Percentiles rank a stretch among this genome's conserved stretches.
Evolutionary conservation across 345 rosid genomes (phyloP).

Genomic region (Eucalyptus victrix): DNA sequence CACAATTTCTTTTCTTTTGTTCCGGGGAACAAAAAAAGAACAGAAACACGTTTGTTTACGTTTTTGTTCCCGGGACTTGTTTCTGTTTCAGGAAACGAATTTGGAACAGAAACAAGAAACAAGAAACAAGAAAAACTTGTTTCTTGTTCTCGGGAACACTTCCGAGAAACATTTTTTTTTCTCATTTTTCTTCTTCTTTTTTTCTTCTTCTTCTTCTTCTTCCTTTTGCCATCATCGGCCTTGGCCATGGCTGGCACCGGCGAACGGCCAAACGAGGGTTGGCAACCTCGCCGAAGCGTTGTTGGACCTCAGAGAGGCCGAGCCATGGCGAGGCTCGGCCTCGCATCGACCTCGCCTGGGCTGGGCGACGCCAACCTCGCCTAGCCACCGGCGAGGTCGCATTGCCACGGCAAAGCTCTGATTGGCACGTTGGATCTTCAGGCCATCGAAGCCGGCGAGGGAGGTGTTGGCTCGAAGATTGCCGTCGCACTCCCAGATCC

Average conservation of each 20-base stretch:
- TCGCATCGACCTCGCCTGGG: accelerated
- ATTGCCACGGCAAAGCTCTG: conserved; percentile 24
- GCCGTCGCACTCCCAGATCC: conserved; percentile 83
- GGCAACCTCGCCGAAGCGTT: accelerated
- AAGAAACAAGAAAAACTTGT: too few species aligned
- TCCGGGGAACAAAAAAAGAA: too few species aligned
- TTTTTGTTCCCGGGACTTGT: too few species aligned
- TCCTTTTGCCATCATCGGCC: too few species aligned
- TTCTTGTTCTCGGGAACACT: accelerated
- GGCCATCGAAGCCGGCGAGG: conserved; percentile 68
- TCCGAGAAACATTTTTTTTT: too few species aligned
- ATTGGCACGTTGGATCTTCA: conserved; percentile 71
- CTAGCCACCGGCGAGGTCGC: accelerated
- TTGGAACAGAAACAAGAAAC: too few species aligned
- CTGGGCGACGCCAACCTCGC: accelerated
- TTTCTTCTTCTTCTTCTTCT: too few species aligned
- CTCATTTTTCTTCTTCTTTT: too few species aligned
- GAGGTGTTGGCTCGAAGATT: conserved; percentile 77
- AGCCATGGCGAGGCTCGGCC: too few species aligned
- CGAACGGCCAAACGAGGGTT: accelerated
- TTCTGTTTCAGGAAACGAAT: too few species aligned
- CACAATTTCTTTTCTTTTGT: too few species aligned
- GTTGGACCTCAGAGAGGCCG: accelerated
- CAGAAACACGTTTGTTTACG: accelerated
- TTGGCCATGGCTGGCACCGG: too few species aligned